Evolutionary conservation across 768 basidiomycete species (phyloP), one percentile per base, ranked within the genome.

Genomic region (Rhodotorula kratochvilovae): DNA sequence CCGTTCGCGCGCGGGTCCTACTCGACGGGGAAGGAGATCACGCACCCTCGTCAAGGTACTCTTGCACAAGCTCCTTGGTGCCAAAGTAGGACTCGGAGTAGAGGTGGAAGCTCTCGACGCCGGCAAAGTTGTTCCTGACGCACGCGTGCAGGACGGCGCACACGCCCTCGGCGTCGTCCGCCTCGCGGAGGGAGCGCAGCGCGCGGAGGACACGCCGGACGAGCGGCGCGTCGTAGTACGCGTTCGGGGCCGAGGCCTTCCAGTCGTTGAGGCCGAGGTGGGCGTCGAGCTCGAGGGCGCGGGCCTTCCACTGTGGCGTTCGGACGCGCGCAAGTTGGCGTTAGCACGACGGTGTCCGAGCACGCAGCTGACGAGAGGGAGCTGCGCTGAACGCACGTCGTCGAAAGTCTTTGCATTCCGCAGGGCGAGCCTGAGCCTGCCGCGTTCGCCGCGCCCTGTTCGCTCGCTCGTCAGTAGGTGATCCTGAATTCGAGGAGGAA

Each of bases 61-160:
- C 70, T 84, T 97, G 93, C 68, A 98, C 89, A 19, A 92, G 79
- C 66, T 88, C 84, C 80, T 99, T 99, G 5, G 92, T 95, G 3
- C 93, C 93, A 55, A 88, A 84, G 80, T 90, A 98, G 0, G 92
- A 94, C 91, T 97, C 70, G 48, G 71, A 66, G 39, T 72, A 97
- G 35, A 98, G 81, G 78, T 92, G 87, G 17, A 88, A 81, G 46
- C 90, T 90, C 81, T 96, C 94, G 7, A 91, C 87, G 0, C 91
- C 96, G 23, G 90, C 96, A 82, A 97, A 99, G 79, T 96, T 97
- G 33, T 87, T 85, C 64, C 93, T 85, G 55, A 97, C 85, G 75
- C 91, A 96, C 0, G 91, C 91, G 77, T 95, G 92, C 46, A 99
- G 82, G 0, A 97, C 90, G 8, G 91, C 93, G 55, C 95, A 85